Evolutionary conservation across 2,329 filamentous ascomycete species (phyloP).

Genomic region (Neofusicoccum sp.): DNA sequence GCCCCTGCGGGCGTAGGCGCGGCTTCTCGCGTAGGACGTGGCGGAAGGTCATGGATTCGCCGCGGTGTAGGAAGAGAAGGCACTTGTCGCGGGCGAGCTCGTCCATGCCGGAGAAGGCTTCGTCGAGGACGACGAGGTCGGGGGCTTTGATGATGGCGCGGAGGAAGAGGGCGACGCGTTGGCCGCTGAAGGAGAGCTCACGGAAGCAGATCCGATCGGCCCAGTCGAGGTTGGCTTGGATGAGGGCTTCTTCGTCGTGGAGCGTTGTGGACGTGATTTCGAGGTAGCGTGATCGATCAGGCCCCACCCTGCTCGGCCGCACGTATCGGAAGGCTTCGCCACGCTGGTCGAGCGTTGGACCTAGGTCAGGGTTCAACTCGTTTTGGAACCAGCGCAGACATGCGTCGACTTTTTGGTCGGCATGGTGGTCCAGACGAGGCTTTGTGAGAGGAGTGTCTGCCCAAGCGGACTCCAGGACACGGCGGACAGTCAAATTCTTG

Average conservation of each 20-base stretch:
- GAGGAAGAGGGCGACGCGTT: conserved; percentile 82
- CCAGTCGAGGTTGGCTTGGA: conserved; percentile 53
- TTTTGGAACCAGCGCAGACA: conserved; percentile 73
- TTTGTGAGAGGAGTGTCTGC: conserved; percentile 78
- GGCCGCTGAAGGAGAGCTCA: conserved; percentile 73
- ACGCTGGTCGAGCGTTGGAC: conserved; percentile 8
- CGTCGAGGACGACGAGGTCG: conserved; percentile 51
- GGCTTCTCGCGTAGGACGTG: conserved; percentile 29
- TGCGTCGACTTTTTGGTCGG: conserved; percentile 62
- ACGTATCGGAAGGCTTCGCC: not conserved
- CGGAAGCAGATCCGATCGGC: conserved; percentile 68
- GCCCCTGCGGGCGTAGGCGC: conserved; percentile 19
- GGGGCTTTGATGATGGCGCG: conserved; percentile 46
- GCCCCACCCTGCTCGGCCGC: conserved; percentile 13
- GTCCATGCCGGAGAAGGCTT: conserved; percentile 53
- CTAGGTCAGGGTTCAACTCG: conserved; percentile 64
- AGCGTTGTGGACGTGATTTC: not conserved
- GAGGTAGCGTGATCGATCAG: not conserved
- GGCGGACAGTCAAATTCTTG: conserved; percentile 67
- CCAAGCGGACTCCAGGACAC: conserved; percentile 82
- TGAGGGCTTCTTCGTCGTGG: conserved; percentile 15
- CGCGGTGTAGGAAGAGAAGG: conserved; percentile 67
- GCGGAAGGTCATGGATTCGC: conserved; percentile 38
- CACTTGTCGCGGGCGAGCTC: conserved; percentile 76
- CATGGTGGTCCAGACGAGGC: conserved; percentile 61